Conservation (phyloP, 495 filamentous ascomycete genomes). For the Aspergillus hancockii region DNA sequence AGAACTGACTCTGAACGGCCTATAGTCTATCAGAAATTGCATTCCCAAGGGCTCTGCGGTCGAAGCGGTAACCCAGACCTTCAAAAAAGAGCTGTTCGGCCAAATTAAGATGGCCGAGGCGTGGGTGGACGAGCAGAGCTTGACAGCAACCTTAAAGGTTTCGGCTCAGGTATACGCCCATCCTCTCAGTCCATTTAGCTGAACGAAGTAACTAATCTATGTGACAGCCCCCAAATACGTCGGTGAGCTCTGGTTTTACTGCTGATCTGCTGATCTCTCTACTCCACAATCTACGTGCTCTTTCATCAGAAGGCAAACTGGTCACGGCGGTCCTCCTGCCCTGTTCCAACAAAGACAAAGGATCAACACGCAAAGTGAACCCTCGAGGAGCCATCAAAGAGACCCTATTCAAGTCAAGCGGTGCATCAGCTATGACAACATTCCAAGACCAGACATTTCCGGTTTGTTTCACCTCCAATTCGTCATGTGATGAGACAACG, state of each 20-base stretch:
- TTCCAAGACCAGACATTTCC: slow-evolving; percentile 11
- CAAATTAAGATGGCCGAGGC: slow-evolving; percentile 28
- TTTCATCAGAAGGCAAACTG: slow-evolving; percentile 19
- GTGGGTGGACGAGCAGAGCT: slow-evolving; percentile 24
- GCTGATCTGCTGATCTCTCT: slow-evolving; percentile 21
- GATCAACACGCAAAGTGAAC: neutral
- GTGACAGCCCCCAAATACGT: slow-evolving; percentile 7
- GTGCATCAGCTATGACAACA: neutral
- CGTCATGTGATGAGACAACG: slow-evolving; percentile 62
- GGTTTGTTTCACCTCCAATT: slow-evolving; percentile 63
- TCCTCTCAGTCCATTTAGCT: neutral
- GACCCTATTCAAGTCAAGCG: neutral
- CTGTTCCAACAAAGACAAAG: neutral
- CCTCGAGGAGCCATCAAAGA: slow-evolving; percentile 1
- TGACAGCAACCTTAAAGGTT: slow-evolving; percentile 21
- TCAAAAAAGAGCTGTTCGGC: slow-evolving; percentile 20
- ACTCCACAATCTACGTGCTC: slow-evolving; percentile 21
- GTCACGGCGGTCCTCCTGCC: slow-evolving; percentile 31
- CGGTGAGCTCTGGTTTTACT: slow-evolving; percentile 3
- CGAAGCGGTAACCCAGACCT: slow-evolving; percentile 8
- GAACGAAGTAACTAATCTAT: neutral
- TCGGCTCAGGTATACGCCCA: slow-evolving; percentile 29
- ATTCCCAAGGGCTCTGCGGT: slow-evolving; percentile 26
- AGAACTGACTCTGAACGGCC: neutral
- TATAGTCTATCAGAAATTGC: slow-evolving; percentile 26